Percentiles rank a stretch among this genome's conserved stretches.
These are phyloP conservation scores for Ascochyta pisi DNA, from an alignment of 2,329 filamentous ascomycete genomes.

Conservation along the genomic window DNA sequence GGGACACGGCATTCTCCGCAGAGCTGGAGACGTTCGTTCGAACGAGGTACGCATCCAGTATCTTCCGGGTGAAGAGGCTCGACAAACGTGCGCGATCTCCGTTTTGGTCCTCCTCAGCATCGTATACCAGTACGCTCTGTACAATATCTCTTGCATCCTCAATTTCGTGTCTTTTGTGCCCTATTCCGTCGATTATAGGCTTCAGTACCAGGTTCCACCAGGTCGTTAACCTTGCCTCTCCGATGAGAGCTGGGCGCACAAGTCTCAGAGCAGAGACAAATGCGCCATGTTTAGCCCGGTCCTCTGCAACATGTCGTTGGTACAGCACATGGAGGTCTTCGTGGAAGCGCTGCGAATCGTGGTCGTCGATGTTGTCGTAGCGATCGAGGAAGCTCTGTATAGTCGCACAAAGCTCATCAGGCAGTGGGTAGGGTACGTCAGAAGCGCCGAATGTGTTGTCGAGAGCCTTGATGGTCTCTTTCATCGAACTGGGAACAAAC, in stretches of 20 bases:
- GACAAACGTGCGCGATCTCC: constrained; percentile 53
- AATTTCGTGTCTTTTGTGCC: constrained; percentile 68
- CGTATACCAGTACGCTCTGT: constrained; percentile 68
- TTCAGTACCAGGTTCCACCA: constrained; percentile 74
- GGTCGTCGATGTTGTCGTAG: constrained; percentile 71
- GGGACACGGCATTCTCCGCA: constrained; percentile 48
- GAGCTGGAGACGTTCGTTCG: constrained; percentile 50
- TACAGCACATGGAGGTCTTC: constrained; percentile 75
- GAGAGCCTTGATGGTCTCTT: constrained; percentile 57
- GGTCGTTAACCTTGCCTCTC: constrained; percentile 67
- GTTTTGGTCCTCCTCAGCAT: constrained; percentile 63
- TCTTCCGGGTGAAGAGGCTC: constrained; percentile 62
- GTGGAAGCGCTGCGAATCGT: constrained; percentile 72
- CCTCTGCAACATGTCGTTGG: constrained; percentile 66
- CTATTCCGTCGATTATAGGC: constrained; percentile 63
- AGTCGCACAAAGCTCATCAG: constrained; percentile 67
- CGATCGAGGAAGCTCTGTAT: constrained; percentile 73
- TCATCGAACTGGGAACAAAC: constrained; percentile 52
- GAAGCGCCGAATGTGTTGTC: constrained; percentile 53
- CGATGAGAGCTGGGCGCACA: constrained; percentile 69
- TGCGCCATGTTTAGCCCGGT: constrained; percentile 64
- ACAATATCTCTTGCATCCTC: constrained; percentile 70
- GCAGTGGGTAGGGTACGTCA: constrained; percentile 62
- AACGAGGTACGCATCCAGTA: constrained; percentile 54
- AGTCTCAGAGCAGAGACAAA: constrained; percentile 73